Evolutionary conservation across 2,329 filamentous ascomycete genomes (phyloP).

Genomic region (Xylaria sp.): DNA sequence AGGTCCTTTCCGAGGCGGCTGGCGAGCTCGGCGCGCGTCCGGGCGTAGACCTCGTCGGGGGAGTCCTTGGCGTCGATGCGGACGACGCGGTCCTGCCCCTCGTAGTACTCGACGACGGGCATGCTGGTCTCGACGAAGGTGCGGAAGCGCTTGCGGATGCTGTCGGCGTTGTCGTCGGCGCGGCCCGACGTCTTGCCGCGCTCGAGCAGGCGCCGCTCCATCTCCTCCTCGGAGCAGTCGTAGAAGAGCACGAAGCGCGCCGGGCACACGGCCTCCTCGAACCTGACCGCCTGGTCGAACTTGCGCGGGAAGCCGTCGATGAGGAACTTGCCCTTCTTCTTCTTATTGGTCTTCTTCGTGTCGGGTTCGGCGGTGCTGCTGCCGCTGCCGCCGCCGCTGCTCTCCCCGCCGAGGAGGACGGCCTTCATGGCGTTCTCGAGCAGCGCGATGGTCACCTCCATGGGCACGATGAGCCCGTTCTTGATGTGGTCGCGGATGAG

Average conservation of each 20-base stretch:
- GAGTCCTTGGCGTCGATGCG: constrained; percentile 72
- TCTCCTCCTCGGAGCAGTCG: constrained; percentile 86
- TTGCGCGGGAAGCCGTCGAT: constrained; percentile 90
- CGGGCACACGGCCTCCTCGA: constrained; percentile 85
- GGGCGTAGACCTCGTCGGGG: constrained; percentile 64
- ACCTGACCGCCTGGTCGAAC: constrained; percentile 94
- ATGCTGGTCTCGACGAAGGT: constrained; percentile 96
- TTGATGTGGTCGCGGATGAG: constrained; percentile 94
- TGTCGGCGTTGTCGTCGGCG: constrained; percentile 91
- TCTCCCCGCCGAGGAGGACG: constrained; percentile 54
- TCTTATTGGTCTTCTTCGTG: constrained; percentile 26
- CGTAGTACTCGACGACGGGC: constrained; percentile 90
- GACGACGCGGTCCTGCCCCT: constrained; percentile 75
- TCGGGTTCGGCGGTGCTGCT: not conserved
- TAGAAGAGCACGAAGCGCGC: constrained; percentile 90
- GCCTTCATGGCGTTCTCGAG: constrained; percentile 91
- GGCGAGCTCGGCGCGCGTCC: constrained; percentile 54
- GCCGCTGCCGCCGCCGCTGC: not conserved
- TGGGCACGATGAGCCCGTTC: constrained; percentile 95
- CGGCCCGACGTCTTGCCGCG: constrained; percentile 91
- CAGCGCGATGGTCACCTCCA: constrained; percentile 94
- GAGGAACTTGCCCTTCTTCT: constrained; percentile 70
- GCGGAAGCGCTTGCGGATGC: constrained; percentile 93
- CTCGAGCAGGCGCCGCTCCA: constrained; percentile 82
- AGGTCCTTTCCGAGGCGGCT: constrained; percentile 51